Base-by-base conservation (phyloP, 257 asterid species). In the Ilex asprella region DNA sequence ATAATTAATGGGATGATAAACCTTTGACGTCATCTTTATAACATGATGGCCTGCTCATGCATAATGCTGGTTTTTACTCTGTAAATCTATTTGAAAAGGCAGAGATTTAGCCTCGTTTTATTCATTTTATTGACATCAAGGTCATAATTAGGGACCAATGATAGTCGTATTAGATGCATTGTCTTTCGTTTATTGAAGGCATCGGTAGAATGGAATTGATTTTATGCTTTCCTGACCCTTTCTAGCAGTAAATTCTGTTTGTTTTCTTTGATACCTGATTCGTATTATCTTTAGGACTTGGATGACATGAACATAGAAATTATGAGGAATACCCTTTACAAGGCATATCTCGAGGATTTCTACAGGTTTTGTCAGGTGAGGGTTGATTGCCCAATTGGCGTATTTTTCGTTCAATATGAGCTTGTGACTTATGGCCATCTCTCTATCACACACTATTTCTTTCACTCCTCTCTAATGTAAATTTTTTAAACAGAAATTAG, bases 301-400 rank as follows among this genome's bases (percentile, higher is more conserved):
- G 97, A 90, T 71, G 97, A 90, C 73, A 90, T 90, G 96, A 87
- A 90, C 82, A 90, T 90, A 55, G 97, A 90, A 78, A 90, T 90
- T 55, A 90, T 87, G 97, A 85, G 96, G 73, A 90, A 90, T 76
- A 90, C 96, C 47, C 91, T 90, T 30, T 90, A 90, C 79, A 90
- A 90, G 76, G 97, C 96, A 54, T 90, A 90, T 76, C 95, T 90
- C 39, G 97, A 90, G 77, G 97, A 90, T 68, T 90, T 90, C 67
- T 85, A 90, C 70, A 76, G 82, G 58, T 90, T 85, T 75, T 90
- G 96, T 79, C 95, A 82, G 89, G 97, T 87, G 64, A 16, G 44
- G 57, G 57, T 14, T 53, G 57, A n/a, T 53, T 53, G 15, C 16
- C 57, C 30, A 53, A 2, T 53, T n/a, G 14, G 57, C 57, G 3